These are phyloP conservation scores for Teratosphaeria gauchensis DNA, from an alignment of 2,329 filamentous ascomycete species.

Conservation along the genomic window DNA sequence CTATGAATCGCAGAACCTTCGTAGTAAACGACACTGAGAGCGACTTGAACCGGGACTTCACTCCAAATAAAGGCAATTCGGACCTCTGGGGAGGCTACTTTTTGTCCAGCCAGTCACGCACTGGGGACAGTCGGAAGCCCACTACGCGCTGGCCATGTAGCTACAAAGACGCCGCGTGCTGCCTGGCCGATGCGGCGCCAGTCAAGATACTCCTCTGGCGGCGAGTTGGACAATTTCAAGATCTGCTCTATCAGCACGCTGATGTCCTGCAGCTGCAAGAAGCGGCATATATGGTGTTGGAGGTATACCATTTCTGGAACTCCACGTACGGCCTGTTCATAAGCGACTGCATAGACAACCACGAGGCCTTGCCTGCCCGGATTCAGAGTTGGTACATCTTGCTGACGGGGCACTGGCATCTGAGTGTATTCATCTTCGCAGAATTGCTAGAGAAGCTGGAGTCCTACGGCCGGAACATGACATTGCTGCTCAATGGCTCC, in stretches of 20 bases:
- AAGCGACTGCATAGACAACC: conserved; percentile 9
- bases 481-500: background rate
- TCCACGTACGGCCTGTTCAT: conserved; percentile 11
- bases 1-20: conserved; percentile 8
- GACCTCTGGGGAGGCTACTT: conserved; percentile 12
- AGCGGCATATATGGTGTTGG: conserved; percentile 6
- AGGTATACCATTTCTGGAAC: conserved; percentile 12
- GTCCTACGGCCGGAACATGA: conserved; percentile 5
- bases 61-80: background rate
- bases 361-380: conserved; percentile 10
- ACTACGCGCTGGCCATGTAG: conserved; percentile 11
- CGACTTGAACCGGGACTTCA: background rate
- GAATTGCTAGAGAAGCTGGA: conserved; percentile 10
- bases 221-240: conserved; percentile 8
- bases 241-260: conserved; percentile 8
- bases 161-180: conserved; percentile 10
- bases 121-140: conserved; percentile 7
- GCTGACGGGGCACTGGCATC: conserved; percentile 11
- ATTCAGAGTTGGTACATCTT: conserved; percentile 14
- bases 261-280: conserved; percentile 4
- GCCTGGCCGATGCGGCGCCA: conserved; percentile 11
- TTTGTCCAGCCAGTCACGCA: conserved; percentile 7
- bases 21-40: conserved; percentile 8
- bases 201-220: conserved; percentile 13
- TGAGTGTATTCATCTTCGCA: conserved; percentile 10